phyloP scores from a whole-genome alignment of 2,329 filamentous ascomycete genomes.

The Colletotrichum sidae region DNA sequence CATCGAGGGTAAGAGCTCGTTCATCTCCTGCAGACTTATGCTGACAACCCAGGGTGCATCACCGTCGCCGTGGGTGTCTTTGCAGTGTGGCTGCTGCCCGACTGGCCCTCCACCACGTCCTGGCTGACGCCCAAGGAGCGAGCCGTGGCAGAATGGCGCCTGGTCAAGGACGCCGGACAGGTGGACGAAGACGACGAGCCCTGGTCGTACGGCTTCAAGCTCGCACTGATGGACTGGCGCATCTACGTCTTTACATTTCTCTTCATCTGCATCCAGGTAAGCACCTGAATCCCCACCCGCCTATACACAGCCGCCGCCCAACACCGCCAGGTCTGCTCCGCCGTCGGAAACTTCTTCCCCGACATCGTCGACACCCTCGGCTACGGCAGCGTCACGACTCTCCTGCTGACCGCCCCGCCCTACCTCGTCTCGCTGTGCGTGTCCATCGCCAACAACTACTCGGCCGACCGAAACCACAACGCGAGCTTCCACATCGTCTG shows the following conservation, averaged over 20 bases:
- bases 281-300: no score
- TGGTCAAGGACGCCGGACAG: conserved; percentile 60
- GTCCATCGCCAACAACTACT: background rate
- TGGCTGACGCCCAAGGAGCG: conserved; percentile 64
- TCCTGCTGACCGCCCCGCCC: conserved; percentile 65
- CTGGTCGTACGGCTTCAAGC: conserved; percentile 58
- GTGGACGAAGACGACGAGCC: conserved; percentile 51
- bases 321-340: conserved; percentile 53
- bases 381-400: conserved; percentile 64
- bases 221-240: conserved; percentile 64
- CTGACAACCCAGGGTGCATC: conserved; percentile 32
- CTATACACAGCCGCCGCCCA: background rate
- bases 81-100: conserved; percentile 55
- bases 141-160: conserved; percentile 62
- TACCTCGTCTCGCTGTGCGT: conserved; percentile 3
- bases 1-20: conserved; percentile 49
- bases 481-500: no score
- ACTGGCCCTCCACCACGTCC: conserved; percentile 63
- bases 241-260: background rate
- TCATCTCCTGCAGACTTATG: background rate
- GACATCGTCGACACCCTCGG: conserved; percentile 71
- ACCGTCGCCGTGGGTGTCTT: conserved; percentile 51
- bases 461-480: no score
- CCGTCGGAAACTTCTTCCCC: conserved; percentile 75
- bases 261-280: conserved; percentile 6